Evolutionary conservation across 2,329 filamentous ascomycete genomes (phyloP).

Genomic region (Ascochyta viciae-villosae): DNA sequence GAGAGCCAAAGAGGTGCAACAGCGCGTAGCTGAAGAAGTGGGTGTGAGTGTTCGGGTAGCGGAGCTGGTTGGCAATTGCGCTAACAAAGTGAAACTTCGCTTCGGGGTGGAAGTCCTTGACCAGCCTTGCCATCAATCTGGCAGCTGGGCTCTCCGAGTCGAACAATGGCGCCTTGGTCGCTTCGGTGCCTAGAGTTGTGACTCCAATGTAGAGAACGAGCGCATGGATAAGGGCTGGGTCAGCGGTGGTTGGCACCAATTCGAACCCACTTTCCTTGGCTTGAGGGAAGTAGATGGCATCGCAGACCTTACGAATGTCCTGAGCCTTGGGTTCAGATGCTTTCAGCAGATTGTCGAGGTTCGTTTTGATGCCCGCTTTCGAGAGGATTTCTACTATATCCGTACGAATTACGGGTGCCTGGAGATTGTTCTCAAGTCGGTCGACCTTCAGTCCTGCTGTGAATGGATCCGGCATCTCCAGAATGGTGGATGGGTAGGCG

Average conservation of each 20-base stretch:
- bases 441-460: conserved; percentile 78
- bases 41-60: conserved; percentile 87
- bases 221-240: conserved; percentile 77
- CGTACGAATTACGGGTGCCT: conserved; percentile 69
- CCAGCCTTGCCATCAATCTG: conserved; percentile 75
- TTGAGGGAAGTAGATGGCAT: conserved; percentile 70
- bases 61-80: conserved; percentile 89
- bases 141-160: conserved; percentile 71
- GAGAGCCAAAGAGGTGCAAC: conserved; percentile 76
- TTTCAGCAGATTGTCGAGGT: conserved; percentile 60
- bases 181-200: conserved; percentile 68
- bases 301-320: conserved; percentile 76
- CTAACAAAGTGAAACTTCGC: conserved; percentile 83
- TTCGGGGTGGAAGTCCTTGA: conserved; percentile 76
- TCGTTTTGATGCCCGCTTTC: conserved; percentile 60
- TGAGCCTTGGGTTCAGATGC: conserved; percentile 70
- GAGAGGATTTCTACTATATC: conserved; percentile 64
- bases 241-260: conserved; percentile 70
- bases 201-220: conserved; percentile 84
- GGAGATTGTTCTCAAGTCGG: conserved; percentile 74
- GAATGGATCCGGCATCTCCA: conserved; percentile 76
- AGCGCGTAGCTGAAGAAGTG: conserved; percentile 90
- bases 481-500: conserved; percentile 73
- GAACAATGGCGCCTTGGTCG: conserved; percentile 69
- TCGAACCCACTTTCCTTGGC: conserved; percentile 69